phyloP scores from a whole-genome alignment of 768 basidiomycete genomes.

The Collybia nuda region DNA sequence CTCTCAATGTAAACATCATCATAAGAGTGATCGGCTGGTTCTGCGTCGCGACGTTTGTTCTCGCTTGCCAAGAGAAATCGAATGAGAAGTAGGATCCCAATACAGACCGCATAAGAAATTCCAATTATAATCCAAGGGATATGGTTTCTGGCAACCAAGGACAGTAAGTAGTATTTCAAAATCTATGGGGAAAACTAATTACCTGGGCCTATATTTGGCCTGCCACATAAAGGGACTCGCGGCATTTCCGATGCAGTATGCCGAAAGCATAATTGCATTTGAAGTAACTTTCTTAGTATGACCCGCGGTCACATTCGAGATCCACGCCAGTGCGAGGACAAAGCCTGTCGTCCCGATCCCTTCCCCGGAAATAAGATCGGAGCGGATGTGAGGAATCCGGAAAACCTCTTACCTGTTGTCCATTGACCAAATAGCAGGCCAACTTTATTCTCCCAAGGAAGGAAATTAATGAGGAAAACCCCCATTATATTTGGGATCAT shows the following conservation, averaged over 20 bases:
- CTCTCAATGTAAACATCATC: slow-evolving; percentile 65
- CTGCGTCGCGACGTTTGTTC: slow-evolving; percentile 63
- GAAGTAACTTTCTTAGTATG: slow-evolving; percentile 72
- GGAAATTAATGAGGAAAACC: slow-evolving; percentile 55
- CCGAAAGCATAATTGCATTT: slow-evolving; percentile 73
- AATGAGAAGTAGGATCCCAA: slow-evolving; percentile 44
- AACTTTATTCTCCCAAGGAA: slow-evolving; percentile 66
- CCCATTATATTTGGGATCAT: slow-evolving; percentile 68
- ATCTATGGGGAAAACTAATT: slow-evolving; percentile 5
- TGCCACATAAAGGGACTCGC: slow-evolving; percentile 83
- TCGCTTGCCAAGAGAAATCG: slow-evolving; percentile 54
- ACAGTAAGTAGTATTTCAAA: background rate
- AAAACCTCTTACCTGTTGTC: slow-evolving; percentile 40
- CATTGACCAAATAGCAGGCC: slow-evolving; percentile 62
- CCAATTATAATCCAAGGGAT: slow-evolving; percentile 80
- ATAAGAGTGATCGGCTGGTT: slow-evolving; percentile 49
- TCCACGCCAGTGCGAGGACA: slow-evolving; percentile 60
- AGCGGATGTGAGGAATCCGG: background rate
- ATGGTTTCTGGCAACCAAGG: slow-evolving; percentile 48
- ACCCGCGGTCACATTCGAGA: slow-evolving; percentile 63
- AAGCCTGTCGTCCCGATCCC: slow-evolving; percentile 40
- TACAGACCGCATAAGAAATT: slow-evolving; percentile 56
- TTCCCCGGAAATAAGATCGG: background rate
- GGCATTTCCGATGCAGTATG: slow-evolving; percentile 66
- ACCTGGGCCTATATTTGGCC: slow-evolving; percentile 65